Conservation (phyloP, 225 moss, liverwort and hornwort genomes). For the Physcomitrium patens region DNA sequence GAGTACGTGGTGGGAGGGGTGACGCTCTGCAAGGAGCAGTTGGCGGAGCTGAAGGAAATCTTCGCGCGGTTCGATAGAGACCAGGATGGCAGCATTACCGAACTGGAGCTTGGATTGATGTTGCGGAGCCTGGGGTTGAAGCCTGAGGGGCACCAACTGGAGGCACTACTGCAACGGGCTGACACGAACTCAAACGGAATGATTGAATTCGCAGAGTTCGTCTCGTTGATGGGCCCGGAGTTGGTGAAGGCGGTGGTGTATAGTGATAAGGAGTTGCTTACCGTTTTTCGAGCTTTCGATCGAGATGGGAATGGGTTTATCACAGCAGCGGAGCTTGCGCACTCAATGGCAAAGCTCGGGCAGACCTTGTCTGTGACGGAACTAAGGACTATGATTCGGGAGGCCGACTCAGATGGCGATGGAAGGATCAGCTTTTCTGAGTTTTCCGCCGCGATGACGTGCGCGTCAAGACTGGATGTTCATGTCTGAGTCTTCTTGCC, state of each 20-base stretch:
- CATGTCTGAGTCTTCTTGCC: background rate
- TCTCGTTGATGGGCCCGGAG: conserved; percentile 66
- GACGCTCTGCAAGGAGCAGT: conserved; percentile 70
- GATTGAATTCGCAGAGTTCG: conserved; percentile 82
- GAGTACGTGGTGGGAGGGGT: conserved; percentile 28
- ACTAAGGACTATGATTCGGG: conserved; percentile 80
- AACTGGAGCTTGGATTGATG: conserved; percentile 70
- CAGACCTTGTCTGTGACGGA: conserved; percentile 74
- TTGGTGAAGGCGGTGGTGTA: conserved; percentile 59
- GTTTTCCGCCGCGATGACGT: conserved; percentile 74
- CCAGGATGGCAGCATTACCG: conserved; percentile 77
- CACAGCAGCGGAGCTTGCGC: conserved; percentile 76
- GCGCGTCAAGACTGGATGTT: conserved; percentile 45
- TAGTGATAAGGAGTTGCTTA: conserved; percentile 73
- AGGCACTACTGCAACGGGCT: conserved; percentile 60
- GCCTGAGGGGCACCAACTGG: conserved; percentile 59
- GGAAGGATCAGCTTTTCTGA: conserved; percentile 82
- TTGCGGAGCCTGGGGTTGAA: conserved; percentile 70
- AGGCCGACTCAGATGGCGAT: conserved; percentile 82
- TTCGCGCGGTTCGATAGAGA: conserved; percentile 79
- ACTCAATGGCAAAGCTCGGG: conserved; percentile 83
- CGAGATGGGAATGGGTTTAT: conserved; percentile 88
- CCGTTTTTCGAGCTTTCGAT: conserved; percentile 76
- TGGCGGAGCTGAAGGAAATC: conserved; percentile 73
- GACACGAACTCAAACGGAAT: conserved; percentile 73